Evolutionary conservation across 768 basidiomycete species (phyloP), one percentile per base, ranked within the genome.

Genomic region (Suillus variegatus): DNA sequence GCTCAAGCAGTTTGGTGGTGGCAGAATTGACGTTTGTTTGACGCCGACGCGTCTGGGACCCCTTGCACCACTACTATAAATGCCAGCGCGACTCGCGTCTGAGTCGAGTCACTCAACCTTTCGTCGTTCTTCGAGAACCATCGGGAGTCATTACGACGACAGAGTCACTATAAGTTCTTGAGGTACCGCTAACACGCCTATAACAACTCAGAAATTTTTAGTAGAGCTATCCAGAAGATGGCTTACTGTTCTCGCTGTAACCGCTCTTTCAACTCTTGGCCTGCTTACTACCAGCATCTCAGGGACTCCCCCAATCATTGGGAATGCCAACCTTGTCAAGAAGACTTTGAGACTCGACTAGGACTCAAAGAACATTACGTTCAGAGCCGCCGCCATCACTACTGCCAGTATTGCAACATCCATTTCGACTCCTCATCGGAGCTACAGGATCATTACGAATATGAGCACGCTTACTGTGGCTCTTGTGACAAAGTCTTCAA

Each of bases 281-380:
- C 18, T 32, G 77, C 80, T 4, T 76, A 79, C 43, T 1, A 62
- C 1, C 79, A 80, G 62, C 85, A 86, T 67, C 32, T 72, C 36
- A 38, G 22, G 2, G 65, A 80, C 68, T 82, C 81, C 2, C 2
- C 72, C 4, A 51, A 14, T 7, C 88, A 89, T 65, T 65, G 83
- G 66, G 36, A 78, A 41, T 90, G 89, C 68, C 5, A 73, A 13
- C 70, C 76, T 12, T 90, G 88, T 66, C 60, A 78, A 0, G 28
- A 43, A 10, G 86, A 88, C 67, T 89, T 88, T 70, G 5, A 68
- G 0, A 71, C 82, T 0, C 66, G 67, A 67, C 3, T 0, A 1
- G 81, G 70, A 0, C 81, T 85, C 65, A 77, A 75, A 64, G 78
- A 86, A 64, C 89, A 90, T 72, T 87, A 74, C 67, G 78, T 83